Conservation (phyloP, 495 filamentous ascomycete genomes). For the Neurospora sp. region DNA sequence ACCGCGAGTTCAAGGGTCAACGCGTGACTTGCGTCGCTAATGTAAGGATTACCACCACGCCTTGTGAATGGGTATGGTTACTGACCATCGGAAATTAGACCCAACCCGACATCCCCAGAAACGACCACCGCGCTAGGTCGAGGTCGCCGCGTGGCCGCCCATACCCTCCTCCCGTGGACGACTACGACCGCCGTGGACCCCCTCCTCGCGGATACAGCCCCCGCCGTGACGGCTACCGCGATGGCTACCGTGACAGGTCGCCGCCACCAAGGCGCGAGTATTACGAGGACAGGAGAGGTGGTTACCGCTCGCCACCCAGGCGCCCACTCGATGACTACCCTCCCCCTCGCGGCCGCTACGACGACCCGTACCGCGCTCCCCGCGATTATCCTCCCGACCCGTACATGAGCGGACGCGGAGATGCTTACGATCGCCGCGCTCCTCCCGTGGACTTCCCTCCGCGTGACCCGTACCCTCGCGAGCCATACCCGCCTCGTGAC, state of each 20-base stretch:
- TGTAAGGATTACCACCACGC: conserved; percentile 42
- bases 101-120: conserved; percentile 54
- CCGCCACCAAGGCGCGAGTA: conserved; percentile 60
- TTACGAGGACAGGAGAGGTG: conserved; percentile 66
- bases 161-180: conserved; percentile 53
- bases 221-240: conserved; percentile 44
- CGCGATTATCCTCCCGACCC: conserved; percentile 55
- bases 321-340: conserved; percentile 69
- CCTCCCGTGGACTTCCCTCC: conserved; percentile 43
- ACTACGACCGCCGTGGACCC: conserved; percentile 68
- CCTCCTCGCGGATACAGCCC: conserved; percentile 70
- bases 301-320: conserved; percentile 65
- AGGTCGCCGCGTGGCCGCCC: conserved; percentile 51
- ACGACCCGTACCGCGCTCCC: conserved; percentile 46
- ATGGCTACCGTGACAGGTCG: conserved; percentile 79
- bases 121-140: conserved; percentile 64
- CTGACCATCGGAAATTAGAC: conserved; percentile 20
- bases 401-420: conserved; percentile 49
- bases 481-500: conserved; percentile 35
- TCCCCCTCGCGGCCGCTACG: conserved; percentile 48
- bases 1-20: conserved; percentile 79
- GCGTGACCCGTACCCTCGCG: conserved; percentile 41
- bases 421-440: conserved; percentile 48
- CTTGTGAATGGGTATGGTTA: background rate
- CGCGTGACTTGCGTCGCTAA: conserved; percentile 76